A percentile compares a stretch with the other conserved stretches of the same genome.
Evolutionary conservation across 1,139 yeast species (phyloP).

Genomic region (Hemisphaericaspora xylanilytica): DNA sequence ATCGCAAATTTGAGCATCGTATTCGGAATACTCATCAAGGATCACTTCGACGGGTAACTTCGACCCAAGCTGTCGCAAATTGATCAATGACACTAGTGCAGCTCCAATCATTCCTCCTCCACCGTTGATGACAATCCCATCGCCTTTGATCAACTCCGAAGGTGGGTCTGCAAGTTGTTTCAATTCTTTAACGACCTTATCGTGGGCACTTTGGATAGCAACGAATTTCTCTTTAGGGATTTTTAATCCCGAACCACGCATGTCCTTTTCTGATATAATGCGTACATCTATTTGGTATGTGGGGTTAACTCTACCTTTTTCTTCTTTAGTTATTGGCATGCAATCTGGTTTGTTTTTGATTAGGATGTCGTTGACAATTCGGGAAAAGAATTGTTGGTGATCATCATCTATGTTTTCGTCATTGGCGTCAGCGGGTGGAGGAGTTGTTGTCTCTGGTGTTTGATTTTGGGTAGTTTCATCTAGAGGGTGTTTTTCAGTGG

Average conservation of each 20-base stretch:
- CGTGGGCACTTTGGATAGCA: conserved; percentile 26
- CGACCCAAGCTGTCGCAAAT: conserved; percentile 34
- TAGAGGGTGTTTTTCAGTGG: too few species aligned
- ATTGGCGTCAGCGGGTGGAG: too few species aligned
- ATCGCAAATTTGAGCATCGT: conserved; percentile 30
- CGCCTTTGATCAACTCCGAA: conserved; percentile 25
- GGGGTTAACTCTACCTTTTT: conserved; percentile 21
- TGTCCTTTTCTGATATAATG: conserved; percentile 17
- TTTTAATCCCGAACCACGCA: conserved; percentile 12
- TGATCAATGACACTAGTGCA: conserved; percentile 30
- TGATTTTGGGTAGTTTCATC: too few species aligned
- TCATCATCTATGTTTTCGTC: too few species aligned
- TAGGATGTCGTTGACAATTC: conserved; percentile 19
- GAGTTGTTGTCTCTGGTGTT: too few species aligned
- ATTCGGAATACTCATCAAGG: conserved; percentile 25
- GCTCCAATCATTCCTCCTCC: conserved; percentile 29
- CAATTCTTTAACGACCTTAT: conserved; percentile 23
- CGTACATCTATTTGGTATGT: conserved; percentile 20
- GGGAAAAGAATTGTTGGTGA: conserved; percentile 14
- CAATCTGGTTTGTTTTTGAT: conserved; percentile 21
- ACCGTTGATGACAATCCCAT: conserved; percentile 36
- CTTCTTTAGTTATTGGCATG: conserved; percentile 20
- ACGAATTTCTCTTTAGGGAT: conserved; percentile 19
- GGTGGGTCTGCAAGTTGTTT: conserved; percentile 27
- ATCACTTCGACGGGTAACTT: conserved; percentile 36